A percentile compares a stretch with the other conserved stretches of the same genome.
Conservation (phyloP, 1,284 basidiomycete genomes). For the Tilletia setariae region DNA sequence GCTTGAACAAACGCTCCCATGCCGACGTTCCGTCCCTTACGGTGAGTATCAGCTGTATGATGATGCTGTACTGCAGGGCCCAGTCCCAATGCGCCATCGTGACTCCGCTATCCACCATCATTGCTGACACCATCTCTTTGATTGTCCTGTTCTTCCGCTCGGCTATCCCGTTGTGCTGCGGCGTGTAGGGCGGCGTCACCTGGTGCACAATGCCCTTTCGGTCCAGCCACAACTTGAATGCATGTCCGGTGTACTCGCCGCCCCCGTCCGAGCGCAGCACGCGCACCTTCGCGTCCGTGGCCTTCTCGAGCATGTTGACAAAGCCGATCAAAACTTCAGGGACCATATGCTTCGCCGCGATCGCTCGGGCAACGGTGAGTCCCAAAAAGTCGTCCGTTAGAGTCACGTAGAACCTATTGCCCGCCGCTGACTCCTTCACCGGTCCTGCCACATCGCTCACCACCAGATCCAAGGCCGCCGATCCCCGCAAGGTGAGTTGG, state of each 20-base stretch:
- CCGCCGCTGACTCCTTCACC: not conserved
- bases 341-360: not conserved
- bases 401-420: not conserved
- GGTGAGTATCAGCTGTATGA: not conserved
- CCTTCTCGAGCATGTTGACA: not conserved
- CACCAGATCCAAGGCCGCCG: not conserved
- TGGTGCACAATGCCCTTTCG: constrained; percentile 47
- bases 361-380: not conserved
- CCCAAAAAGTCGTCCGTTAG: not conserved
- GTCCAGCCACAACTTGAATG: too few relatives aligned
- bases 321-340: not conserved
- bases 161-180: constrained; percentile 52
- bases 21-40: not conserved
- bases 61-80: too few relatives aligned
- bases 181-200: constrained; percentile 55
- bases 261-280: constrained; percentile 54
- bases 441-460: not conserved
- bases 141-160: constrained; percentile 49
- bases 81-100: too few relatives aligned
- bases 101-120: too few relatives aligned
- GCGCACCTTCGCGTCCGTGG: not conserved
- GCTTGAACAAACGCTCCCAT: not conserved
- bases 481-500: too few relatives aligned
- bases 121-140: too few relatives aligned
- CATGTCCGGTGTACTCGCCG: constrained; percentile 42